Percentiles rank a stretch among this genome's conserved stretches.
phyloP scores from a whole-genome alignment of 192 early-diverging fungal genomes.

The Mortierella claussenii region DNA sequence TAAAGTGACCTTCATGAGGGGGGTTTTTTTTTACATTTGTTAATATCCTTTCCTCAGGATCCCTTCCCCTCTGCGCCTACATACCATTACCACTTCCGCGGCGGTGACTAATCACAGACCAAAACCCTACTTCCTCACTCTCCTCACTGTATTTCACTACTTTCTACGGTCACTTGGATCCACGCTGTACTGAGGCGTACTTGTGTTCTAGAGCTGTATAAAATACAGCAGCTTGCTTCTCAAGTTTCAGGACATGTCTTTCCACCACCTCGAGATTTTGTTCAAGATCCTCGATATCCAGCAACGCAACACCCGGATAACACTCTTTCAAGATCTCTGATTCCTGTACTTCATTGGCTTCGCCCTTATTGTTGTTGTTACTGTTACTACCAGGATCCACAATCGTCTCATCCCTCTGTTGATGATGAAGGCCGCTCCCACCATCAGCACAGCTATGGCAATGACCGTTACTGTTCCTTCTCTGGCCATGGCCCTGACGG shows the following conservation, averaged over 20 bases:
- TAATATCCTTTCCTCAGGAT: too few relatives aligned
- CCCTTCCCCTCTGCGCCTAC: too few relatives aligned
- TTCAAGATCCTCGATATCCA: constrained; percentile 16
- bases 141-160: too few relatives aligned
- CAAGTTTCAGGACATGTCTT: not conserved
- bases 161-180: too few relatives aligned
- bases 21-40: too few relatives aligned
- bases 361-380: not conserved
- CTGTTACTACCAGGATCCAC: not conserved
- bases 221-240: not conserved
- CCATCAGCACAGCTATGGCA: too few relatives aligned
- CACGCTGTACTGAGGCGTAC: constrained; percentile 1
- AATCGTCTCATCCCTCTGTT: not conserved
- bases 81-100: too few relatives aligned
- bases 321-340: not conserved
- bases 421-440: not conserved
- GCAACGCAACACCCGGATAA: constrained; percentile 10
- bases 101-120: too few relatives aligned
- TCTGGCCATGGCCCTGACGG: too few relatives aligned
- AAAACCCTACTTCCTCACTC: too few relatives aligned
- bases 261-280: constrained; percentile 17
- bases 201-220: not conserved
- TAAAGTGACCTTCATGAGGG: too few relatives aligned
- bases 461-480: too few relatives aligned
- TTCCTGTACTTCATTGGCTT: not conserved